phyloP scores from a whole-genome alignment of 2,329 filamentous ascomycete species.

The Didymella pomorum region DNA sequence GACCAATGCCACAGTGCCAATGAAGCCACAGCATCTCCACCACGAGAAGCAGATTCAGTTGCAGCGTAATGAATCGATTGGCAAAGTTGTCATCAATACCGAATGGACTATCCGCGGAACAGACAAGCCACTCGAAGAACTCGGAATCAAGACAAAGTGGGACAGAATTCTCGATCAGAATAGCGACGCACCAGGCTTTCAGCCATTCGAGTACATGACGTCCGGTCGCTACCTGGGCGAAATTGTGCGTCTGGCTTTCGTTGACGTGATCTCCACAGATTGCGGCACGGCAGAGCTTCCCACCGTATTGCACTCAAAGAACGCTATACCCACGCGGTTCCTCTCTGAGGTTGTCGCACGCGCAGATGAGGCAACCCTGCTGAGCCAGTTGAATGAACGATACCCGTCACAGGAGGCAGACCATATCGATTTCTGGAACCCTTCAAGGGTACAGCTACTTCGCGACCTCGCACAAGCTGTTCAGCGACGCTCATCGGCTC shows the following conservation, averaged over 20 bases:
- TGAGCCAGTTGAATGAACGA: conserved; percentile 56
- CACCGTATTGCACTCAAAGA: conserved; percentile 62
- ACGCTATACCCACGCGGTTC: conserved; percentile 75
- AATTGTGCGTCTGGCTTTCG: conserved; percentile 73
- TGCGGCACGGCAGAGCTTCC: conserved; percentile 59
- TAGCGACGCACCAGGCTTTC: conserved; percentile 76
- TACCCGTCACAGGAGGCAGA: conserved; percentile 60
- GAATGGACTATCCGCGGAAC: conserved; percentile 85
- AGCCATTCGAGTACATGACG: conserved; percentile 86
- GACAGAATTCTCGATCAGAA: conserved; percentile 71
- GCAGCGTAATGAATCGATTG: conserved; percentile 52
- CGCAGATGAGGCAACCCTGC: conserved; percentile 42
- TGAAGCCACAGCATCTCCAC: conserved; percentile 70
- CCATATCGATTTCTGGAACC: conserved; percentile 63
- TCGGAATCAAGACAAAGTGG: conserved; percentile 73
- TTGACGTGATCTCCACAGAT: conserved; percentile 61
- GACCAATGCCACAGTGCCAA: conserved; percentile 80
- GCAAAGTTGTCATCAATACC: conserved; percentile 80
- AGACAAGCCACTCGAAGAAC: conserved; percentile 69
- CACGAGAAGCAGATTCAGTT: conserved; percentile 63
- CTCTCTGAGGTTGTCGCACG: conserved; percentile 72
- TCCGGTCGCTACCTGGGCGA: conserved; percentile 80
- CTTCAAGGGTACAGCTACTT: conserved; percentile 65
- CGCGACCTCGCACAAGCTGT: conserved; percentile 74
- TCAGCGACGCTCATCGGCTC: conserved; percentile 74